Base-by-base conservation (phyloP, 1,139 yeast genomes). In the Wickerhamomyces sp. region DNA sequence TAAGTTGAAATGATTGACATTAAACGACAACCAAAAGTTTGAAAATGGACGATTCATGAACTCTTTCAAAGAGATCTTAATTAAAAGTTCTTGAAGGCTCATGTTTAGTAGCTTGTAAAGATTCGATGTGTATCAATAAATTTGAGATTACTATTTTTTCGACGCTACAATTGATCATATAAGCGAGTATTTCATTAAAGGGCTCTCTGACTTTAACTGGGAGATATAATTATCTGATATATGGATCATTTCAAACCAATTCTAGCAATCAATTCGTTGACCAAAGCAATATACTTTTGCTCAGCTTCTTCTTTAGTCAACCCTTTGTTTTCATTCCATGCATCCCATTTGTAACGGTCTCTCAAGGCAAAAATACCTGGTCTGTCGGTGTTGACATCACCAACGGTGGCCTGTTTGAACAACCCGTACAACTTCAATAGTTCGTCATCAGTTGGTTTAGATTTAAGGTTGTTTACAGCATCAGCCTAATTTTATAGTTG, bases 281-380 rank as follows among this genome's bases (percentile, higher is more conserved):
- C 96, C 36, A 83, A 68, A 29, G 64, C 84, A 60, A 89, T 87
- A 72, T 88, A 86, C 49, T 87, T 72, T 58, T 75, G 54, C 72
- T 90, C 97, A 47, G 99, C 99, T 25, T 89, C 97, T 54, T 81
- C 95, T 66, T 84, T 86, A 39, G 88, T 66, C 44, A 76, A 76
- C 42, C 97, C 98, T 70, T 87, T 83, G 57, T 82, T 71, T 55
- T 81, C 81, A 58, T 81, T 83, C 98, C 98, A 92, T 15, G 97
- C 76, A 63, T 88, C 90, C 97, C 97, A 92, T 76, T 92, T 92
- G 78, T 86, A 86, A 69, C 92, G 90, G 55, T 92, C 97, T 72
- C 85, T 86, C 69, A 92, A 76, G 69, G 90, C 95, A 65, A 90
- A 87, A 49, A 86, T 68, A 49, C 96, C 95, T 41, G 95, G 82